Evolutionary conservation across 2,329 filamentous ascomycete genomes (phyloP).

Genomic region (Alternaria alternata): DNA sequence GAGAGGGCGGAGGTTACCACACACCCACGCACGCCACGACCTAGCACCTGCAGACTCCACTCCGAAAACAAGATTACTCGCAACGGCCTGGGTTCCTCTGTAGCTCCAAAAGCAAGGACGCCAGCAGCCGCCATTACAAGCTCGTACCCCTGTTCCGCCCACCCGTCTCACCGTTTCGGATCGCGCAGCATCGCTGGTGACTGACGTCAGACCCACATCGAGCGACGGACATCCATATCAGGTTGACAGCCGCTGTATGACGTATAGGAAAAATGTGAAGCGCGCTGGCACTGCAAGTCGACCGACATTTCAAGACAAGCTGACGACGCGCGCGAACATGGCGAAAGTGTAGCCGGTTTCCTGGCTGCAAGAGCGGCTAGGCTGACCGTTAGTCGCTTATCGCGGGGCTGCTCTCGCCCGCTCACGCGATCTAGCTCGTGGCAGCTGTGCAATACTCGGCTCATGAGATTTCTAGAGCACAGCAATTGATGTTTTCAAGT

Average conservation of each 20-base stretch:
- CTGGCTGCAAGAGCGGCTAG: not conserved
- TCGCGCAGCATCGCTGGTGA: not conserved
- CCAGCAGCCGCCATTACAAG: slow-evolving; percentile 16
- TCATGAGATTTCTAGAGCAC: not conserved
- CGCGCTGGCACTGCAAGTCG: not conserved
- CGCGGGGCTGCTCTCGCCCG: not conserved
- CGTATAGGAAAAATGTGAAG: slow-evolving; percentile 6
- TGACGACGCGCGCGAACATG: slow-evolving; percentile 24
- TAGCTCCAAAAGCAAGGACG: slow-evolving; percentile 10
- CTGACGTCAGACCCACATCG: slow-evolving; percentile 33
- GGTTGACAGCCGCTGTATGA: slow-evolving; percentile 4
- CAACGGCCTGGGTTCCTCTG: slow-evolving; percentile 20
- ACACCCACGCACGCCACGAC: slow-evolving; percentile 10
- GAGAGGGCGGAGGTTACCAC: slow-evolving; percentile 8
- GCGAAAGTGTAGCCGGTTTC: not conserved
- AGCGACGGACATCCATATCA: slow-evolving; percentile 2
- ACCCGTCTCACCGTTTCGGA: slow-evolving; percentile 1
- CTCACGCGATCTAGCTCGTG: not conserved
- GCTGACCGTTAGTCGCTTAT: slow-evolving; percentile 1
- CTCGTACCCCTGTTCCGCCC: slow-evolving; percentile 12
- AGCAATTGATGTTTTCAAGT: not conserved
- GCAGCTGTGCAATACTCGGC: not conserved
- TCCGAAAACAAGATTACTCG: slow-evolving; percentile 49
- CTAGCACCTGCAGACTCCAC: slow-evolving; percentile 20
- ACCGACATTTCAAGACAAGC: slow-evolving; percentile 11